These are phyloP conservation scores for Jatropha multifida DNA, from an alignment of 441 rosid species.

Conservation along the genomic window DNA sequence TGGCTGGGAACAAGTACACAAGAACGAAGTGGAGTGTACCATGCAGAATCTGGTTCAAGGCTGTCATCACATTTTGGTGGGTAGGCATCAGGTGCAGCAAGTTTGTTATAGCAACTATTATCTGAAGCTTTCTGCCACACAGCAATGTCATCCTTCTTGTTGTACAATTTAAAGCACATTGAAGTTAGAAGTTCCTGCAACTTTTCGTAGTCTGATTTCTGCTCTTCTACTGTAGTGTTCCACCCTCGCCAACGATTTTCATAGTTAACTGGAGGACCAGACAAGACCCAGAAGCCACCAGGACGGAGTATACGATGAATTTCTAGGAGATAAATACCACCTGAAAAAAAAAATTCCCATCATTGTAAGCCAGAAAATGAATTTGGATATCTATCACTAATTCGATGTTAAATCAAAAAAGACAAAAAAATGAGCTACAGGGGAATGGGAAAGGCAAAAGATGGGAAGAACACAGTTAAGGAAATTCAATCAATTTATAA, in stretches of 20 bases:
- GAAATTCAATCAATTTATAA: not conserved
- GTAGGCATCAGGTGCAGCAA: conserved; percentile 63
- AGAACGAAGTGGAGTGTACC: conserved; percentile 92
- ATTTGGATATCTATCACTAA: not conserved
- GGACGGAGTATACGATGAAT: conserved; percentile 89
- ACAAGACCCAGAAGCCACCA: conserved; percentile 98
- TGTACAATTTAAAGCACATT: conserved; percentile 86
- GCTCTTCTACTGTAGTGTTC: conserved; percentile 94
- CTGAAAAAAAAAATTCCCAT: conserved; percentile 36
- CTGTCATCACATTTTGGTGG: conserved; percentile 95
- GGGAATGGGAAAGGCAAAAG: no score
- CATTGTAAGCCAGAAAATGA: conserved; percentile 5
- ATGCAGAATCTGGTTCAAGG: conserved; percentile 94
- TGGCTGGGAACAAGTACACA: conserved; percentile 83
- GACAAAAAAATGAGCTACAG: not conserved
- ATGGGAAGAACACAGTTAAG: not conserved
- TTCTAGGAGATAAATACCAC: conserved; percentile 92
- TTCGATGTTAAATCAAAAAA: not conserved
- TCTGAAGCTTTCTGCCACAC: conserved; percentile 91
- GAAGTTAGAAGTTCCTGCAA: conserved; percentile 73
- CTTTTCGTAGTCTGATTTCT: conserved; percentile 80
- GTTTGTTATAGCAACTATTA: conserved; percentile 60
- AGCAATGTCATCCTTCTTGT: conserved; percentile 87
- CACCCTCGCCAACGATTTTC: conserved; percentile 91
- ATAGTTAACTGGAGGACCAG: conserved; percentile 99